Evolutionary conservation across 192 early-diverging fungal genomes (phyloP).

Genomic region (Linnemannia zychae): DNA sequence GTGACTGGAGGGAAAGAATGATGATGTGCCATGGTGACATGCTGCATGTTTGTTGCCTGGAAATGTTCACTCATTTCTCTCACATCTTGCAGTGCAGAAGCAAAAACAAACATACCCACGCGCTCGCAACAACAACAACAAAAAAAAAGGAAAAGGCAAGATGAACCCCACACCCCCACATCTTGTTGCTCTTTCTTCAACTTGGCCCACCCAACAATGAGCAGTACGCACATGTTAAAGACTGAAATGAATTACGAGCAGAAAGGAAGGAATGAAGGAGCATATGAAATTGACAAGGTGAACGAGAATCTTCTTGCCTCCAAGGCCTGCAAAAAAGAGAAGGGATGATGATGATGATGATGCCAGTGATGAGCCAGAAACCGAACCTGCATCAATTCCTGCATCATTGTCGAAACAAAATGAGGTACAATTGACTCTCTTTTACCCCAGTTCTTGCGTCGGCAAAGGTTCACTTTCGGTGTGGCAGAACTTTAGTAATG

Average conservation of each 20-base stretch:
- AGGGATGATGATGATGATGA: not conserved
- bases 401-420: no score
- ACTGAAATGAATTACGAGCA: not conserved
- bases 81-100: not conserved
- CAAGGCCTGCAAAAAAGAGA: not conserved
- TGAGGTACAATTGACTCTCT: no score
- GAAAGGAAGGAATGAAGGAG: not conserved
- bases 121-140: not conserved
- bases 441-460: no score
- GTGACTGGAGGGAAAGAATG: not conserved
- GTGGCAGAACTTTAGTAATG: no score
- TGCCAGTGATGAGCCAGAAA: not conserved
- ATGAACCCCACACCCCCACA: no score
- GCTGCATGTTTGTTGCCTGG: not conserved
- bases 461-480: no score
- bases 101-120: not conserved
- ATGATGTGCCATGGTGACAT: slow-evolving; percentile 8
- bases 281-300: not conserved
- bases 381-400: not conserved
- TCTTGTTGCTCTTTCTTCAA: not conserved
- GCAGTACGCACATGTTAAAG: not conserved
- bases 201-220: not conserved
- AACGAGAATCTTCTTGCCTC: not conserved
- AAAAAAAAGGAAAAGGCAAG: no score
- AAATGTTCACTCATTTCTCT: no score